A percentile compares a stretch with the other conserved stretches of the same genome.
These are phyloP conservation scores for Phytopythium cucurbitacearum DNA, from an alignment of 352 stramenopile species.

Conservation along the genomic window DNA sequence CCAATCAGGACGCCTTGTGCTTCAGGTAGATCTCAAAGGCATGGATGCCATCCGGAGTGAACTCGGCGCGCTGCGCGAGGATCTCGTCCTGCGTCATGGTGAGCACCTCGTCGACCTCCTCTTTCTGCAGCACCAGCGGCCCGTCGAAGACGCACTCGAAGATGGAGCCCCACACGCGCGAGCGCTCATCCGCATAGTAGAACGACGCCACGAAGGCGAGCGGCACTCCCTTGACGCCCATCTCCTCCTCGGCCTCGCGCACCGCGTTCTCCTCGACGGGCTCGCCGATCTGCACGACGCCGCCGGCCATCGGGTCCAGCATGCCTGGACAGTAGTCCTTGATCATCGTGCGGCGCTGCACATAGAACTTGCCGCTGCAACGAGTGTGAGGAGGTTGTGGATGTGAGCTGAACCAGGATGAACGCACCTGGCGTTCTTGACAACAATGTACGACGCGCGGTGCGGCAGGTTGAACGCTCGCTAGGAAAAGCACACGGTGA, in stretches of 20 bases:
- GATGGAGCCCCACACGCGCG: constrained; percentile 67
- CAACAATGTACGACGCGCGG: constrained; percentile 85
- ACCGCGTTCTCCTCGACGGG: constrained; percentile 57
- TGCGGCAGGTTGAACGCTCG: constrained; percentile 75
- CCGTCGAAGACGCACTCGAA: constrained; percentile 80
- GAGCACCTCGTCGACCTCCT: constrained; percentile 80
- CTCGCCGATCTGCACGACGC: constrained; percentile 78
- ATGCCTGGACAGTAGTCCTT: constrained; percentile 88
- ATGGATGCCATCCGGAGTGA: constrained; percentile 80
- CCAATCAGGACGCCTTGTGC: background rate
- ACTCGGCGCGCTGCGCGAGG: constrained; percentile 44
- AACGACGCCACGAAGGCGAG: constrained; percentile 57
- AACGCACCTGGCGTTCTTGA: constrained; percentile 65
- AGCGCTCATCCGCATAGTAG: constrained; percentile 60
- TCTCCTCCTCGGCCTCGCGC: constrained; percentile 79
- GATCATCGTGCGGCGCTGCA: constrained; percentile 82
- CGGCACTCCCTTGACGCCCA: constrained; percentile 63
- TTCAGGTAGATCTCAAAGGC: constrained; percentile 71
- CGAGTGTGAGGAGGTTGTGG: background rate
- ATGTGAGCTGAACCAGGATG: background rate
- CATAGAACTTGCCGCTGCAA: constrained; percentile 70
- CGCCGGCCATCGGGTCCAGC: constrained; percentile 79
- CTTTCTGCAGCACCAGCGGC: constrained; percentile 48
- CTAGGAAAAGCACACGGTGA: constrained; percentile 14
- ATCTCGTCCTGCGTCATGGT: constrained; percentile 74